phyloP scores from a whole-genome alignment of 2,329 filamentous ascomycete species.

The Penicillium sp. region DNA sequence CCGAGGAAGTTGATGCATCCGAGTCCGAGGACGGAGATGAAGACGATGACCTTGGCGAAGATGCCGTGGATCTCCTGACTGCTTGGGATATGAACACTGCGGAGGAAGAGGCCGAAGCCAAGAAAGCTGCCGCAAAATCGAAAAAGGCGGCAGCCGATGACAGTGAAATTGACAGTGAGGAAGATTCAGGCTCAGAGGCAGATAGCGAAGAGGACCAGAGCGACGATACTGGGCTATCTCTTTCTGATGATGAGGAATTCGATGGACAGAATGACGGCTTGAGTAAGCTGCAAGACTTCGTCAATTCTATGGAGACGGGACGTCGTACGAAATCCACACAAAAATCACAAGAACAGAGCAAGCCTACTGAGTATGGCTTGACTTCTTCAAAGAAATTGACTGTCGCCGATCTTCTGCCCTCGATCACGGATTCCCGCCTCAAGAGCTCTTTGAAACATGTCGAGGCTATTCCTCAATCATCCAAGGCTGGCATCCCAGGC shows the following conservation, averaged over 20 bases:
- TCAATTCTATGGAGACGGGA: conserved; percentile 62
- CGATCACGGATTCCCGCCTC: conserved; percentile 71
- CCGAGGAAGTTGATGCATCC: conserved; percentile 52
- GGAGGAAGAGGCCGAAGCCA: conserved; percentile 44
- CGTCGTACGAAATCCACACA: conserved; percentile 33
- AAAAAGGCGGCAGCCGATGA: conserved; percentile 32
- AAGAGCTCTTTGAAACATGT: conserved; percentile 79
- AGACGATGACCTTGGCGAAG: conserved; percentile 63
- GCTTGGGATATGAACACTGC: conserved; percentile 57
- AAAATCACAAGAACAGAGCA: conserved; percentile 58
- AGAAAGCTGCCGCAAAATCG: conserved; percentile 30
- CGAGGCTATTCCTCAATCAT: conserved; percentile 47
- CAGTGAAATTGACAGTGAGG: conserved; percentile 8
- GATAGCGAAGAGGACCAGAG: conserved; percentile 46
- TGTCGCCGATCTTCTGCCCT: conserved; percentile 72
- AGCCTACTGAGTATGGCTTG: conserved; percentile 61
- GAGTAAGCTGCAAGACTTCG: conserved; percentile 66
- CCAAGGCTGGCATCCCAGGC: conserved; percentile 58
- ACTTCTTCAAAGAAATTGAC: conserved; percentile 68
- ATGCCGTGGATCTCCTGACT: conserved; percentile 63
- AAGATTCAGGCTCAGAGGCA: conserved; percentile 45
- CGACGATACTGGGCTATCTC: conserved; percentile 35
- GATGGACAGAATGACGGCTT: conserved; percentile 54
- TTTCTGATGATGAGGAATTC: conserved; percentile 53
- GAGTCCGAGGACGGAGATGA: conserved; percentile 41